Conservation (phyloP, 352 stramenopile species). For the Phytopythium delawarense region DNA sequence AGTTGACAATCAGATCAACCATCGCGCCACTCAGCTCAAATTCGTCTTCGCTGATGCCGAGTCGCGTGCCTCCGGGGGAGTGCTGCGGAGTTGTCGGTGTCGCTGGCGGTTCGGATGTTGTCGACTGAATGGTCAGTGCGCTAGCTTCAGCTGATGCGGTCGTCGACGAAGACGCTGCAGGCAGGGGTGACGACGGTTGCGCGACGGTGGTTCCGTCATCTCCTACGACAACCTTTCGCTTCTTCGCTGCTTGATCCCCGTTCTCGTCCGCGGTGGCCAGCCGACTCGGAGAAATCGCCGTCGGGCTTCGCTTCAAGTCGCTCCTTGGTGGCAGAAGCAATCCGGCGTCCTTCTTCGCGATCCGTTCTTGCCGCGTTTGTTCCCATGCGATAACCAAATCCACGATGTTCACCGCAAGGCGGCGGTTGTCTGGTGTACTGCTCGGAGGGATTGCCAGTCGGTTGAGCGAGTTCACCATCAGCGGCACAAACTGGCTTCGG, state of each 20-base stretch:
- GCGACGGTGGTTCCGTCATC: neutral
- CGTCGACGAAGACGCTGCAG: neutral
- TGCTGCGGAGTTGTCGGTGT: constrained; percentile 3
- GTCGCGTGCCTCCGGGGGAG: constrained; percentile 4
- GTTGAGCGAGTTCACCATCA: constrained; percentile 96
- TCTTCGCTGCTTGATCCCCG: constrained; percentile 33
- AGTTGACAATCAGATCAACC: constrained; percentile 92
- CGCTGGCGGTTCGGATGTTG: neutral
- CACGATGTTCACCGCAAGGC: constrained; percentile 92
- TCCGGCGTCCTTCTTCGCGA: constrained; percentile 24
- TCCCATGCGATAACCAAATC: constrained; percentile 97
- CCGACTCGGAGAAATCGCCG: constrained; percentile 14
- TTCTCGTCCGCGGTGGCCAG: constrained; percentile 6
- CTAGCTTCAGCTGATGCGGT: constrained; percentile 9
- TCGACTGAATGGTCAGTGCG: constrained; percentile 8
- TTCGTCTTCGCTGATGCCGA: constrained; percentile 65
- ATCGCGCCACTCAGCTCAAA: constrained; percentile 85
- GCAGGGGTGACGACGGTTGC: neutral
- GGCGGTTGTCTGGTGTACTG: constrained; percentile 89
- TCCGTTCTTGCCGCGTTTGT: constrained; percentile 71
- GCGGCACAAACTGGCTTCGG: constrained; percentile 91
- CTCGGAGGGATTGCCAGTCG: constrained; percentile 94
- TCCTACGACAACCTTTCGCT: constrained; percentile 32
- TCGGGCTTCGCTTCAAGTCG: constrained; percentile 35
- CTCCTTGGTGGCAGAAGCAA: constrained; percentile 12